These are phyloP conservation scores for Pachysandra terminalis DNA, from an alignment of 164 flowering plant species.

Conservation along the genomic window DNA sequence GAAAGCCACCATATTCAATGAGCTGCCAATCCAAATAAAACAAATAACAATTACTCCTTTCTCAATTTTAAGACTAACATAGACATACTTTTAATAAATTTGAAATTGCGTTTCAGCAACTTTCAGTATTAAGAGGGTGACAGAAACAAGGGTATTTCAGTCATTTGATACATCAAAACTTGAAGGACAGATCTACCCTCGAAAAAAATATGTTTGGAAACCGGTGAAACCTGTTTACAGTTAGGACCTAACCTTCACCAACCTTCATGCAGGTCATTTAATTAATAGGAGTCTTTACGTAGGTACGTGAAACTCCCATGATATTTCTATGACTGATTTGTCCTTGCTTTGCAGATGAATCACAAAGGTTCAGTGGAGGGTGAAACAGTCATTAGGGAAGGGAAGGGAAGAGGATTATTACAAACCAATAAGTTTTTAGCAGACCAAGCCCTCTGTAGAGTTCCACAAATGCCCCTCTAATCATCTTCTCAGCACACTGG, in stretches of 20 bases:
- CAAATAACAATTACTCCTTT: too few relatives aligned
- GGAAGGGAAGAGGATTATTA: too few relatives aligned
- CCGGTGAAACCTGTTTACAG: background rate
- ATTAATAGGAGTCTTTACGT: background rate
- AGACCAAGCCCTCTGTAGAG: constrained; percentile 89
- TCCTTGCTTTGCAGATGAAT: background rate
- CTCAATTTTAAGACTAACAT: too few relatives aligned
- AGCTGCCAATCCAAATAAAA: constrained; percentile 48
- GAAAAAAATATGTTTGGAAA: too few relatives aligned
- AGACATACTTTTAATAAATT: background rate
- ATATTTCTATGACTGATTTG: background rate
- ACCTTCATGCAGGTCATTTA: background rate
- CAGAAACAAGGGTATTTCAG: background rate
- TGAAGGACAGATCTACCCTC: background rate
- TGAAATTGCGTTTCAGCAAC: background rate
- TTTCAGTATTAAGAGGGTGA: background rate
- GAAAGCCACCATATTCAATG: constrained; percentile 92
- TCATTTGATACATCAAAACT: too few relatives aligned
- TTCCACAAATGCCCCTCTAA: constrained; percentile 94
- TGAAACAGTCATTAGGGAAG: too few relatives aligned
- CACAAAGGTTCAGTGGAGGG: too few relatives aligned
- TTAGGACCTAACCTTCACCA: background rate
- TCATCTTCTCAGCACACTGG: too few relatives aligned
- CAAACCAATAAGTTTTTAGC: constrained; percentile 77
- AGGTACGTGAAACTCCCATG: background rate